These are phyloP conservation scores for Fraxinus baroniana DNA, from an alignment of 305 asterid species.

Conservation along the genomic window DNA sequence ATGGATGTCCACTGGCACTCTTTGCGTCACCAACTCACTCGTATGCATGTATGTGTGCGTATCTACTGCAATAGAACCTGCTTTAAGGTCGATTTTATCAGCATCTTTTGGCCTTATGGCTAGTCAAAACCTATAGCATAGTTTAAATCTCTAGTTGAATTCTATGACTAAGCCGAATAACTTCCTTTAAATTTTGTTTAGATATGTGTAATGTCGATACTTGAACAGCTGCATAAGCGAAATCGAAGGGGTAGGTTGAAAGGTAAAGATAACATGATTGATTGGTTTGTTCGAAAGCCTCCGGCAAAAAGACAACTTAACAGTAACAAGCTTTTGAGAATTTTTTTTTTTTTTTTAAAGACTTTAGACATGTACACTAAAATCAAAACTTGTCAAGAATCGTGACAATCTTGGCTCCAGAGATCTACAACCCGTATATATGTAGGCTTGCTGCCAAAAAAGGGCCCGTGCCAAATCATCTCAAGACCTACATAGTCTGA, in stretches of 20 bases:
- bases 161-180: not conserved
- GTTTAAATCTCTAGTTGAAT: not conserved
- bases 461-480: not conserved
- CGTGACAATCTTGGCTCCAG: not conserved
- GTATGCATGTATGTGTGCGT: not conserved
- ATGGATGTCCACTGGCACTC: constrained; percentile 26
- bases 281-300: not conserved
- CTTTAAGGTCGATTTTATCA: not conserved
- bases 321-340: not conserved
- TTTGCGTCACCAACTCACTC: not conserved
- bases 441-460: not conserved
- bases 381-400: not conserved
- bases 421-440: not conserved
- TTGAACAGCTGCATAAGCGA: not conserved
- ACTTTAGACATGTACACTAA: not conserved
- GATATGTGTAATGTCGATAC: not conserved
- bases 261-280: not conserved
- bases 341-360: too few species aligned
- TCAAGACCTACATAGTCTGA: not conserved
- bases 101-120: not conserved
- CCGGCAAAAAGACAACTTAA: not conserved
- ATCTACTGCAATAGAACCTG: not conserved
- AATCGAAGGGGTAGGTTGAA: not conserved
- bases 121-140: not conserved
- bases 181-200: not conserved